These are phyloP conservation scores for Fistulinella prunicolor DNA, from an alignment of 768 basidiomycete species.

Conservation along the genomic window DNA sequence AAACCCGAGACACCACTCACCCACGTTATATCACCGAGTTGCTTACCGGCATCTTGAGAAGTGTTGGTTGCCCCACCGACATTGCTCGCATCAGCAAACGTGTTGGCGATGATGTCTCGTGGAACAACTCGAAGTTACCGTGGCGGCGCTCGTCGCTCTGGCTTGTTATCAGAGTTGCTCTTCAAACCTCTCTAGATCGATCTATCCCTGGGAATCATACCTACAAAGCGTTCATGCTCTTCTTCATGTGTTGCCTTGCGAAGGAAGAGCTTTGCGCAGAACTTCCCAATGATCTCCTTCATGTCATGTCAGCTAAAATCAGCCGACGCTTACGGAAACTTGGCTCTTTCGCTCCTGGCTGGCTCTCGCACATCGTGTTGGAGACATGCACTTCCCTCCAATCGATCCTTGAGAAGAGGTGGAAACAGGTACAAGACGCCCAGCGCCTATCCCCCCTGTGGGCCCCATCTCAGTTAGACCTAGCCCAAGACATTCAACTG, in stretches of 20 bases:
- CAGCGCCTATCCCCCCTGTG: constrained; percentile 25
- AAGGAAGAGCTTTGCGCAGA: background rate
- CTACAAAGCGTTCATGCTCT: constrained; percentile 34
- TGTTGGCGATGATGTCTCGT: constrained; percentile 33
- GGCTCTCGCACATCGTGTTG: background rate
- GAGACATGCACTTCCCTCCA: background rate
- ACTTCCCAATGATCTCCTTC: background rate
- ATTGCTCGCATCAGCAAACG: constrained; percentile 37
- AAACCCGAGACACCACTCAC: background rate
- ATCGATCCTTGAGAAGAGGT: background rate
- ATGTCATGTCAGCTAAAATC: background rate
- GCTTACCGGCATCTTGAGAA: constrained; percentile 42
- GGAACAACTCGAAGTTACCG: constrained; percentile 32
- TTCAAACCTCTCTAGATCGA: constrained; percentile 35
- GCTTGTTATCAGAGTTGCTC: constrained; percentile 43
- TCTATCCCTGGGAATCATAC: constrained; percentile 8
- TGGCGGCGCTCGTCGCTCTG: constrained; percentile 51
- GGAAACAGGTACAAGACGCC: background rate
- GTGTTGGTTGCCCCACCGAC: constrained; percentile 20
- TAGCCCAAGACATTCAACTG: background rate
- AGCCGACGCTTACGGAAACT: background rate
- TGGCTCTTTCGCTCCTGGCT: background rate
- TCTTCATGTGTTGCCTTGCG: constrained; percentile 19
- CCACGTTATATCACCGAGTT: constrained; percentile 23
- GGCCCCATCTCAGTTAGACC: constrained; percentile 25